Conservation (phyloP, 352 stramenopile genomes). For the Globisporangium paroecandrum region DNA sequence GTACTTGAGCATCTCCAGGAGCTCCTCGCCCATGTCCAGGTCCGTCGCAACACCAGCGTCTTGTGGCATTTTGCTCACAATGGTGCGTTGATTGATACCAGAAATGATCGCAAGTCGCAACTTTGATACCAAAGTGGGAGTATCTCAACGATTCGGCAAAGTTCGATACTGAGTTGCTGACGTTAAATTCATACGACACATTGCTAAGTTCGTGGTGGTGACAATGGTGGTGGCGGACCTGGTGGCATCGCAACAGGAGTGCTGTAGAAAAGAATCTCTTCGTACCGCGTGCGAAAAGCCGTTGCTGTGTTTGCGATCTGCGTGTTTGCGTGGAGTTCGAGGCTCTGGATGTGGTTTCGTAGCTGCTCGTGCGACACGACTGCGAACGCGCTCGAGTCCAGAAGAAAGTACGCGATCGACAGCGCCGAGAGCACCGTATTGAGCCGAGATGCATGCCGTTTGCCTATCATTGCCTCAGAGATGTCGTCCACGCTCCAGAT, state of each 20-base stretch:
- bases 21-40: conserved; percentile 17
- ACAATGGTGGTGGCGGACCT: conserved; percentile 2
- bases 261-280: conserved; percentile 37
- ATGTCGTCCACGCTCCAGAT: conserved; percentile 27
- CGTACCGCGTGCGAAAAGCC: conserved; percentile 33
- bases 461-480: conserved; percentile 3
- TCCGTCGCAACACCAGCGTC: conserved; percentile 18
- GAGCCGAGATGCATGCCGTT: conserved; percentile 13
- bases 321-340: conserved; percentile 31
- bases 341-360: conserved; percentile 25
- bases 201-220: neutral
- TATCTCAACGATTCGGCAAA: neutral
- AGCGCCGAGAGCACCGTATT: conserved; percentile 55
- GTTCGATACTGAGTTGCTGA: neutral
- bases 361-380: conserved; percentile 38
- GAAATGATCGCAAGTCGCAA: neutral
- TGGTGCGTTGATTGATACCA: conserved; percentile 2
- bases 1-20: conserved; percentile 59
- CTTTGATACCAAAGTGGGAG: neutral
- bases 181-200: neutral
- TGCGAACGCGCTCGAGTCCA: conserved; percentile 53
- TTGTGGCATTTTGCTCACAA: conserved; percentile 15
- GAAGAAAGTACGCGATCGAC: conserved; percentile 59
- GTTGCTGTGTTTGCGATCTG: conserved; percentile 52
- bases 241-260: neutral